These are phyloP conservation scores for Trichosporon sp. DNA, from an alignment of 1,284 basidiomycete species.

Conservation along the genomic window DNA sequence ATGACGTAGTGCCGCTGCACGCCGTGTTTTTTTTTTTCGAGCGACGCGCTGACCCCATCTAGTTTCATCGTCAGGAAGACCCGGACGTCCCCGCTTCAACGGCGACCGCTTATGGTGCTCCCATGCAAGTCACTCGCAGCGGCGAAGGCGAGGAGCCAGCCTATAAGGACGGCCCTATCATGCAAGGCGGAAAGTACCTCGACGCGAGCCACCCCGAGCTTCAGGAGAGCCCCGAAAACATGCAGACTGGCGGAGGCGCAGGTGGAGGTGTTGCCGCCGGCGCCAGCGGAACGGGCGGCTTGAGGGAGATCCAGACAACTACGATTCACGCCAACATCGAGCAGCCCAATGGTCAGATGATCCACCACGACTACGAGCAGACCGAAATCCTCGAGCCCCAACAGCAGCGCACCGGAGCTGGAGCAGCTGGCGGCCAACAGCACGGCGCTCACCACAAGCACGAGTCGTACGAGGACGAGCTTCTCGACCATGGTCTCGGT, in stretches of 20 bases:
- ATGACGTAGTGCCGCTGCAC: not conserved
- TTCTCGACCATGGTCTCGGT: conserved; percentile 16
- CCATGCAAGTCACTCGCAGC: conserved; percentile 43
- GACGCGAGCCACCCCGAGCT: not conserved
- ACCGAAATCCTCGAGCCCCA: not conserved
- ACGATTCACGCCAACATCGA: conserved; percentile 8
- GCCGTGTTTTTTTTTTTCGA: not conserved
- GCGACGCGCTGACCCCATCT: conserved; percentile 22
- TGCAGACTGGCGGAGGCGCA: not conserved
- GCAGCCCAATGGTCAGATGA: not conserved
- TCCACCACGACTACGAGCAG: conserved; percentile 1
- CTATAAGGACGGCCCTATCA: not conserved
- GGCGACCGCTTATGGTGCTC: conserved; percentile 29
- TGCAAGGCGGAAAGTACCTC: conserved; percentile 12
- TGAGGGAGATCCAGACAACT: conserved; percentile 6
- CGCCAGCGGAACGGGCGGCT: not conserved
- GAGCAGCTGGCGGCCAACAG: not conserved
- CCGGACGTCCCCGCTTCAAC: not conserved
- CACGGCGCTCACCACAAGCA: conserved; percentile 3
- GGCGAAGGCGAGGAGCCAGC: conserved; percentile 45
- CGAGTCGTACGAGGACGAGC: conserved; percentile 13
- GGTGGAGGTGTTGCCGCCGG: not conserved
- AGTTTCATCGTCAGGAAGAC: conserved; percentile 16
- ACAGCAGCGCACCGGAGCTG: not conserved
- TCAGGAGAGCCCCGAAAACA: not conserved